A percentile compares a stretch with the other conserved stretches of the same genome.
These are phyloP conservation scores for Carex scoparia DNA, from an alignment of 176 grass and related monocot species.

Conservation along the genomic window DNA sequence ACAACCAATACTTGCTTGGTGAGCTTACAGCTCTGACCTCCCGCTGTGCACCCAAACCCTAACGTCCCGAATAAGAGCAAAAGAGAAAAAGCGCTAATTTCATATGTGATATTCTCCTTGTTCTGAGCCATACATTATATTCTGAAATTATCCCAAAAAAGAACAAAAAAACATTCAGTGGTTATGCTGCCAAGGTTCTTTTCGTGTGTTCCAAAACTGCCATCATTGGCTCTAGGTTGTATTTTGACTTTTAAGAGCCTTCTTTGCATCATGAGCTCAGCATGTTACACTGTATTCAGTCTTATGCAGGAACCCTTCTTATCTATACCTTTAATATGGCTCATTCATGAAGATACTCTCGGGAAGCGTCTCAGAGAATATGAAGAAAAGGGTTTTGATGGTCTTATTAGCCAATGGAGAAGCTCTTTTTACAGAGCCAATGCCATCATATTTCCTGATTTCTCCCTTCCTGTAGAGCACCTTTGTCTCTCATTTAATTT, in stretches of 20 bases:
- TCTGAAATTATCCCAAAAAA: neutral
- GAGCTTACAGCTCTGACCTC: neutral
- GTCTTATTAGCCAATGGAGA: constrained; percentile 77
- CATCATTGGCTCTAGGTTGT: constrained; percentile 19
- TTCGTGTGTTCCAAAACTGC: neutral
- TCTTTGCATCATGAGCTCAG: constrained; percentile 30
- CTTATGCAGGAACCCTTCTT: constrained; percentile 92
- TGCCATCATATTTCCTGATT: constrained; percentile 87
- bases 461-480: constrained; percentile 60
- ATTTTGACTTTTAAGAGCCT: neutral
- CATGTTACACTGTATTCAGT: constrained; percentile 53
- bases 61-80: neutral
- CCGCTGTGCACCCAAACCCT: neutral
- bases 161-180: neutral
- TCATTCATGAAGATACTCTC: constrained; percentile 87
- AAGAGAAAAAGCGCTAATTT: neutral
- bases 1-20: constrained; percentile 11
- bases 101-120: neutral
- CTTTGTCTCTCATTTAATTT: constrained; percentile 11
- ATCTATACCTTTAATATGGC: constrained; percentile 78
- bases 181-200: neutral
- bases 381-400: constrained; percentile 31
- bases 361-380: constrained; percentile 51
- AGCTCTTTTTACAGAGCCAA: constrained; percentile 62
- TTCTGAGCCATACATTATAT: neutral